phyloP scores from a whole-genome alignment of 148 eudicot genomes.

The Rhododendron mucronatum region DNA sequence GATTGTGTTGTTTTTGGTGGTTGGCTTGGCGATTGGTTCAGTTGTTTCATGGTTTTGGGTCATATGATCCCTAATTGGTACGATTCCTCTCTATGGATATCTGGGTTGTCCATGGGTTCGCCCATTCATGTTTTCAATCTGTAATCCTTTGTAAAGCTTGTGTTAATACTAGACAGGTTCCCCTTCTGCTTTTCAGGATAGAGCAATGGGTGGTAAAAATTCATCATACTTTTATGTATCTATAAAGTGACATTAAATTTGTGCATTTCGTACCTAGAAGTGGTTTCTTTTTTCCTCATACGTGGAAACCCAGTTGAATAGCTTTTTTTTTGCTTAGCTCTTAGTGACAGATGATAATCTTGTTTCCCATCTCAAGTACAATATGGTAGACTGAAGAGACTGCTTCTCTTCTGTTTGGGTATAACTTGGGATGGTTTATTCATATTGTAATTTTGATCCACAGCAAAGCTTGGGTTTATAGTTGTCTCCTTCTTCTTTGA shows the following conservation, averaged over 20 bases:
- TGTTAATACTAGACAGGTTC: background rate
- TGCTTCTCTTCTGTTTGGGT: background rate
- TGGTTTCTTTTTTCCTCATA: background rate
- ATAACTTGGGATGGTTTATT: background rate
- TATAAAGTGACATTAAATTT: background rate
- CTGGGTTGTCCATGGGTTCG: background rate
- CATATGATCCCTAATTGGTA: conserved; percentile 30
- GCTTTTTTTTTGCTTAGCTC: background rate
- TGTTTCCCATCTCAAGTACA: background rate
- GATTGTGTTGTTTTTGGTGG: conserved; percentile 60
- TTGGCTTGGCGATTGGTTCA: conserved; percentile 86
- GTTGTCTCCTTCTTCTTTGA: background rate
- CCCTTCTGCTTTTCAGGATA: background rate
- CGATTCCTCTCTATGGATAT: background rate
- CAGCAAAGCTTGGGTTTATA: background rate
- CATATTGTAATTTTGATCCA: background rate
- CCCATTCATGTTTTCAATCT: background rate
- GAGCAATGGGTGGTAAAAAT: background rate
- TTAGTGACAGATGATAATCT: background rate
- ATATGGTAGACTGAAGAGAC: background rate
- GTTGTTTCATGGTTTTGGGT: conserved; percentile 93
- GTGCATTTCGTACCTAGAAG: background rate
- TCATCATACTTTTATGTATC: background rate
- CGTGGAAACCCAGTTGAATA: background rate
- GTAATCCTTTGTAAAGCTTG: background rate